phyloP scores from a whole-genome alignment of 495 filamentous ascomycete species.

The Penicillium ucsense region DNA sequence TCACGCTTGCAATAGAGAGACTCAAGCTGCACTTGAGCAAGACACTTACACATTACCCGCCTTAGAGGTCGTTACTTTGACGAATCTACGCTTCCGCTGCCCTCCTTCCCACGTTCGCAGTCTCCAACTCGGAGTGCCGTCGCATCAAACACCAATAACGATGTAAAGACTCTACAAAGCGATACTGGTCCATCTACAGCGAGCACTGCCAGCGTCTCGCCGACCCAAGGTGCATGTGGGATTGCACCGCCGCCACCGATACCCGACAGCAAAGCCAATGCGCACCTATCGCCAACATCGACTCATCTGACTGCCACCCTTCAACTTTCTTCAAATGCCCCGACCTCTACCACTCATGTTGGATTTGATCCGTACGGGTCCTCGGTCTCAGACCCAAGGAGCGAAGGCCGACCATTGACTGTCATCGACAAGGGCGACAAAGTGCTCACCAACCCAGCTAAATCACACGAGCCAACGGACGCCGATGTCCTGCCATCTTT shows the following conservation, averaged over 20 bases:
- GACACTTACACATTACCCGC: constrained; percentile 18
- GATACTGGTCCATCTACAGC: background rate
- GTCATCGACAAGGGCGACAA: too few relatives aligned
- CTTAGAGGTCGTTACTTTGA: constrained; percentile 62
- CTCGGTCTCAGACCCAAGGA: too few relatives aligned
- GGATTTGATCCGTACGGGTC: constrained; percentile 2
- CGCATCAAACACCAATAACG: constrained; percentile 10
- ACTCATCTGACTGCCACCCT: constrained; percentile 8
- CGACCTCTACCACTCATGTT: constrained; percentile 4
- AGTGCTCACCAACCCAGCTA: constrained; percentile 1
- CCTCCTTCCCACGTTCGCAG: constrained; percentile 30
- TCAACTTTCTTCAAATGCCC: constrained; percentile 5
- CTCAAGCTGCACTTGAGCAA: constrained; percentile 7
- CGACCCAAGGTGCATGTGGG: too few relatives aligned
- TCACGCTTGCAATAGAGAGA: constrained; percentile 5
- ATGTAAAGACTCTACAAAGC: constrained; percentile 9
- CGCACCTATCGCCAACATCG: constrained; percentile 1
- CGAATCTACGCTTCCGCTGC: constrained; percentile 57
- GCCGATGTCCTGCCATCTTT: constrained; percentile 7
- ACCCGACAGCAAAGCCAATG: constrained; percentile 3
- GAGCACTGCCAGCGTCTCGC: too few relatives aligned
- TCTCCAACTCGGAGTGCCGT: constrained; percentile 19
- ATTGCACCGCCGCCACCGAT: background rate
- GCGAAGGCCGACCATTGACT: too few relatives aligned
- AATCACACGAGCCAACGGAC: constrained; percentile 5